Evolutionary conservation across 1,139 yeast species (phyloP).

Genomic region (Insectozyma bohioensis): DNA sequence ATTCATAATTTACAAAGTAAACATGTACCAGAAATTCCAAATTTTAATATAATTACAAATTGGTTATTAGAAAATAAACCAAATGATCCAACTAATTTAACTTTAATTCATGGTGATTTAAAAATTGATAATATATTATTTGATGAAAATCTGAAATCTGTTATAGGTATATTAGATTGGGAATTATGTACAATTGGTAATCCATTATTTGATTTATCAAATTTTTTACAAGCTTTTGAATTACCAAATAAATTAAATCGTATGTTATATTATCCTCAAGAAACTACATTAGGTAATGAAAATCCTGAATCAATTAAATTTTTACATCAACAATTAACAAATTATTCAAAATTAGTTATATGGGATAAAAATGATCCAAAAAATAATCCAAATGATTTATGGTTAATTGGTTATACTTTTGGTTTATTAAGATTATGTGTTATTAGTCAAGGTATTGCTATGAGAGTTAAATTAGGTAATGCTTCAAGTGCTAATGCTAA

Average conservation of each 20-base stretch:
- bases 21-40: slow-evolving; percentile 51
- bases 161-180: slow-evolving; percentile 66
- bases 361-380: slow-evolving; percentile 36
- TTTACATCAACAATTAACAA: slow-evolving; percentile 26
- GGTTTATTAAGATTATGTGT: slow-evolving; percentile 61
- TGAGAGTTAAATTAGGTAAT: slow-evolving; percentile 55
- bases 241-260: slow-evolving; percentile 40
- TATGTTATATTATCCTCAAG: slow-evolving; percentile 28
- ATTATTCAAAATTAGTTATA: slow-evolving; percentile 15
- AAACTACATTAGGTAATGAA: slow-evolving; percentile 39
- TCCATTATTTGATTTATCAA: slow-evolving; percentile 64
- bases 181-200: slow-evolving; percentile 69
- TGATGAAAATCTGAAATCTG: slow-evolving; percentile 48
- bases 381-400: slow-evolving; percentile 43
- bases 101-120: slow-evolving; percentile 67
- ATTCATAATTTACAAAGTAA: slow-evolving; percentile 54
- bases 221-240: slow-evolving; percentile 58
- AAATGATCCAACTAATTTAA: slow-evolving; percentile 44
- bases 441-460: slow-evolving; percentile 67
- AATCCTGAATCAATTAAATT: slow-evolving; percentile 25
- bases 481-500: slow-evolving; percentile 62
- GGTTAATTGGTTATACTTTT: slow-evolving; percentile 61
- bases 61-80: slow-evolving; percentile 49
- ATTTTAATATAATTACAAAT: slow-evolving; percentile 40
- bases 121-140: slow-evolving; percentile 64